Evolutionary conservation across 192 early-diverging fungal genomes (phyloP).

Genomic region (Podila clonocystis): DNA sequence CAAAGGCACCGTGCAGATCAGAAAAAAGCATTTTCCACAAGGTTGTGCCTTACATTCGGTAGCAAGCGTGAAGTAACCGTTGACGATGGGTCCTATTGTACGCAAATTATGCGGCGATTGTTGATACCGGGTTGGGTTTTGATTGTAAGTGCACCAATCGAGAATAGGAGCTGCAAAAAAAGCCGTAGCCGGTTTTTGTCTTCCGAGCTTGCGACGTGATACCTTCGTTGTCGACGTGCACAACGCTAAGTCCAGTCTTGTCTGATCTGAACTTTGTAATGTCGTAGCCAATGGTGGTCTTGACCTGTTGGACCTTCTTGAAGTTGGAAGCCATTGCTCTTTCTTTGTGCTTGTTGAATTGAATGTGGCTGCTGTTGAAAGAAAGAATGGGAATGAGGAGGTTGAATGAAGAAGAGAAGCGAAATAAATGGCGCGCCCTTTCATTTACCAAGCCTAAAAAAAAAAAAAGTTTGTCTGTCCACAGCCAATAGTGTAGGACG

Average conservation of each 20-base stretch:
- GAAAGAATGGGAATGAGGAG: neutral
- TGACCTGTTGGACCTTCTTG: conserved; percentile 52
- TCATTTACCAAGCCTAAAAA: too few relatives aligned
- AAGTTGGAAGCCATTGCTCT: conserved; percentile 52
- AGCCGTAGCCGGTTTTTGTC: too few relatives aligned
- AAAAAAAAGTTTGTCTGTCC: too few relatives aligned
- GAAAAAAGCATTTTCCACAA: neutral
- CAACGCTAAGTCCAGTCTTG: conserved; percentile 63
- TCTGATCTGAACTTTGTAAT: conserved; percentile 61
- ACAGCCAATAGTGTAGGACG: too few relatives aligned
- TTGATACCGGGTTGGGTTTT: neutral
- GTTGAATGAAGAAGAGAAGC: neutral
- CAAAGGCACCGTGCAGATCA: neutral
- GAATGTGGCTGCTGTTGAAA: neutral
- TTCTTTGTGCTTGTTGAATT: neutral
- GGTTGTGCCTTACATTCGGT: conserved; percentile 59
- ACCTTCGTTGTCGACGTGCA: conserved; percentile 65
- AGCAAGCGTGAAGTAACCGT: conserved; percentile 64
- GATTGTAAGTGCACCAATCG: neutral
- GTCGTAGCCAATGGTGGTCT: conserved; percentile 57
- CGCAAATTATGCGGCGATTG: neutral
- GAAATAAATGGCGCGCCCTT: too few relatives aligned
- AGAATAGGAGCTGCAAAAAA: neutral
- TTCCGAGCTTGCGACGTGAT: neutral
- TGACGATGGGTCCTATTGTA: conserved; percentile 61